Evolutionary conservation across 2,329 filamentous ascomycete genomes (phyloP).

Genomic region (Akanthomyces uredinophilus): DNA sequence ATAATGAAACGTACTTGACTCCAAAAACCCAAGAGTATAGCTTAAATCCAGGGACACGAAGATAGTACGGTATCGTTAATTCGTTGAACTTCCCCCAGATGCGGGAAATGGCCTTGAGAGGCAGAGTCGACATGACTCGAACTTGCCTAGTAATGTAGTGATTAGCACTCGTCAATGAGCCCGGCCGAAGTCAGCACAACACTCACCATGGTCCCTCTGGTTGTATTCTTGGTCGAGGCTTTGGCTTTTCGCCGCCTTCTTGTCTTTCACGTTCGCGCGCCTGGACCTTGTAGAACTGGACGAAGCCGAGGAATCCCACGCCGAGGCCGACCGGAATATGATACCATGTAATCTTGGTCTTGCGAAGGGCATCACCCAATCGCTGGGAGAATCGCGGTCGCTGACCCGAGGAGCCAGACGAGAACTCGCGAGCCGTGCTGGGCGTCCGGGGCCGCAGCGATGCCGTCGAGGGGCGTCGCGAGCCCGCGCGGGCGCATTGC

Average conservation of each 20-base stretch:
- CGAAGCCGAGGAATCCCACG: conserved; percentile 74
- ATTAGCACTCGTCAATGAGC: neutral
- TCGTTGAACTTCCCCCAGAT: conserved; percentile 92
- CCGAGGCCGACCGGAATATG: conserved; percentile 84
- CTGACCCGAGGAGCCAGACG: conserved; percentile 34
- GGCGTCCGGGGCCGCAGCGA: conserved; percentile 18
- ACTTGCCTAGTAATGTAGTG: conserved; percentile 56
- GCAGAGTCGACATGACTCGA: conserved; percentile 87
- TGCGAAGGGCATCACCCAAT: conserved; percentile 44
- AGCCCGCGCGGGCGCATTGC: conserved; percentile 26
- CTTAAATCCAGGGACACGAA: conserved; percentile 85
- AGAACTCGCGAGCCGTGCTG: conserved; percentile 26
- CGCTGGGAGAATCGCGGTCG: conserved; percentile 48
- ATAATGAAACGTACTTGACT: conserved; percentile 54
- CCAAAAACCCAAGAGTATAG: conserved; percentile 88
- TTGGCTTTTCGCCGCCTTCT: conserved; percentile 34
- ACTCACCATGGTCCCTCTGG: conserved; percentile 77
- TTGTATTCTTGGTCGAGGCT: conserved; percentile 57
- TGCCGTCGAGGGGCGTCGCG: conserved; percentile 23
- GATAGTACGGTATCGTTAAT: conserved; percentile 77
- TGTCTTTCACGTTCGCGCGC: conserved; percentile 49
- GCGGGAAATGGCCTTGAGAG: conserved; percentile 83
- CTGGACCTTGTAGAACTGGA: conserved; percentile 77
- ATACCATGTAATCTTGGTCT: conserved; percentile 72
- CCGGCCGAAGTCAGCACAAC: neutral